Base-by-base conservation (phyloP, 768 basidiomycete species). In the Sistotremastrum niveocremeum region DNA sequence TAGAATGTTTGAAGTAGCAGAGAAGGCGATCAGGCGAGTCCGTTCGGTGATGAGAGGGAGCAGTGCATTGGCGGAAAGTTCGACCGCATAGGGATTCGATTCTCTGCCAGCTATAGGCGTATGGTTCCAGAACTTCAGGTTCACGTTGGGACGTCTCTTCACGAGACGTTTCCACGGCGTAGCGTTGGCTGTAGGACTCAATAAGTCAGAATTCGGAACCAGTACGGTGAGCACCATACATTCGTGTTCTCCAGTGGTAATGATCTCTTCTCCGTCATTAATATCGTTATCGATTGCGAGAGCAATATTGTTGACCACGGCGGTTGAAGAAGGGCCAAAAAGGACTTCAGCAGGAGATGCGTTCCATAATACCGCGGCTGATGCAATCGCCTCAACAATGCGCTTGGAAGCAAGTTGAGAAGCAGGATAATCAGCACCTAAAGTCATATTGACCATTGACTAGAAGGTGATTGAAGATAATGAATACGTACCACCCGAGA, bases 1-100 rank as follows among this genome's bases (percentile, higher is more conserved):
- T 35, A 61, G 54, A 28, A 61, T 55, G 52, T 61, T 61, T 8
- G 57, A 59, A 34, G 53, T 57, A 7, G 59, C 60, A 3, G 60
- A 58, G 42, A 61, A 52, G 7, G 60, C 56, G 7, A 61, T 56
- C 36, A 61, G 35, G 2, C 57, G 54, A n/a, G 60, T 61, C 31
- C 51, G 53, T 20, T 47, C 39, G 1, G 51, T 49, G 37, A 61
- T 47, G 4, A 61, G 45, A 3, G 50, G 46, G 6, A 51, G 45
- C 6, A 61, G 53, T 6, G 51, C 39, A 8, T 49, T 34, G 28
- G 56, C 49, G 0, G 38, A 47, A 20, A 20, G 2, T 20, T 20
- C 20, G 35, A 60, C 45, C 29, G 46, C 46, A 40, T 54, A 60
- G 1, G 57, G 57, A 33, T 59, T 58, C 32, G 20, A 20, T 3